These are phyloP conservation scores for Suhomyces ambrosiae DNA, from an alignment of 1,139 yeast genomes.

Conservation along the genomic window DNA sequence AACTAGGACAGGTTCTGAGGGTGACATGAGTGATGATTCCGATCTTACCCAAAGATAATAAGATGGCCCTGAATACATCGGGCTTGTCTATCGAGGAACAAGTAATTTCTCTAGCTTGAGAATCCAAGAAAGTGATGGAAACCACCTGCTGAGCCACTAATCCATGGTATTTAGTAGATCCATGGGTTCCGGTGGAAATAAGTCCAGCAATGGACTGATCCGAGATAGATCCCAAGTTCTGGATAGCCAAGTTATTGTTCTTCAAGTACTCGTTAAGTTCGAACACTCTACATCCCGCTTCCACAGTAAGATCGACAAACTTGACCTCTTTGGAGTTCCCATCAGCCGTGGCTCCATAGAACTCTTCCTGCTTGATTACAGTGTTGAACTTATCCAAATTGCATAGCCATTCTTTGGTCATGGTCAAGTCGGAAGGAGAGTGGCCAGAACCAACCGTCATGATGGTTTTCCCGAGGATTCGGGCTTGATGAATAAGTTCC, in stretches of 20 bases:
- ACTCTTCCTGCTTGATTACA: constrained; percentile 47
- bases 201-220: constrained; percentile 95
- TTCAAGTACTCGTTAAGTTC: constrained; percentile 73
- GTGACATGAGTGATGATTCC: constrained; percentile 92
- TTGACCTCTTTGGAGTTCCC: constrained; percentile 47
- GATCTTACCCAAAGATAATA: constrained; percentile 85
- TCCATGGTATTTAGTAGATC: constrained; percentile 92
- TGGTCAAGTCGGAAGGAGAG: constrained; percentile 89
- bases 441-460: constrained; percentile 94
- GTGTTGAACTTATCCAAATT: constrained; percentile 75
- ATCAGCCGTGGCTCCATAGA: constrained; percentile 39
- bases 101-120: constrained; percentile 67
- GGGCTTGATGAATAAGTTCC: constrained; percentile 67
- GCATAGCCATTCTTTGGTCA: constrained; percentile 87
- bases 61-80: constrained; percentile 79
- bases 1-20: constrained; percentile 78
- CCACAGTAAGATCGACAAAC: constrained; percentile 87
- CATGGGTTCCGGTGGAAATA: constrained; percentile 96
- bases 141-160: constrained; percentile 87
- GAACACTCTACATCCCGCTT: constrained; percentile 86
- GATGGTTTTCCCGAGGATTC: constrained; percentile 59
- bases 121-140: constrained; percentile 68
- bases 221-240: constrained; percentile 89
- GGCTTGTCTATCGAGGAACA: constrained; percentile 72
- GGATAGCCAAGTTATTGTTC: constrained; percentile 71